Conservation (phyloP, 108 stramenopile species). For the Cyclostephanos invisitatus region DNA sequence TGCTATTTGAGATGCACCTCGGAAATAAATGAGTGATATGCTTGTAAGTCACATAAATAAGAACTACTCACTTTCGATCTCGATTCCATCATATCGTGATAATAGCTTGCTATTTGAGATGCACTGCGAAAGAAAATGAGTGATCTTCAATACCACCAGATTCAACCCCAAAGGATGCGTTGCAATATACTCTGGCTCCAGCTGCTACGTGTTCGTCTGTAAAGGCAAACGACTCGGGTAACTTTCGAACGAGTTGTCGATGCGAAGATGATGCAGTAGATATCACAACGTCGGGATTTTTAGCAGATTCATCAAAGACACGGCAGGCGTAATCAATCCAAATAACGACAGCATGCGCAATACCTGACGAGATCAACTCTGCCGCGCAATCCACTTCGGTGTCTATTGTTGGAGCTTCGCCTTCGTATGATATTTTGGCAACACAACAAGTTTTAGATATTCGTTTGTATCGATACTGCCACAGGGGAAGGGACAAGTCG, state of each 20-base stretch:
- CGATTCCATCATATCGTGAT: too few relatives aligned
- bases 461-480: constrained; percentile 61
- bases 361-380: constrained; percentile 13
- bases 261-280: constrained; percentile 39
- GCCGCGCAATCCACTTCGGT: constrained; percentile 19
- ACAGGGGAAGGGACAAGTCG: constrained; percentile 61
- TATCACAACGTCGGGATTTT: constrained; percentile 13
- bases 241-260: constrained; percentile 38
- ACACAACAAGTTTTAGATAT: constrained; percentile 53
- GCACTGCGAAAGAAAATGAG: constrained; percentile 19
- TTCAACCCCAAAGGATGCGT: constrained; percentile 29
- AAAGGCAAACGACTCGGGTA: constrained; percentile 6
- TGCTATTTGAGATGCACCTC: too few relatives aligned
- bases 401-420: constrained; percentile 15
- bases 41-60: too few relatives aligned
- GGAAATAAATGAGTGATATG: too few relatives aligned
- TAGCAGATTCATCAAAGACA: neutral
- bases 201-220: constrained; percentile 21
- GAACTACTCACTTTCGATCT: too few relatives aligned
- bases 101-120: neutral
- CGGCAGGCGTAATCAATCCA: constrained; percentile 49
- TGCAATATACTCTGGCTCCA: constrained; percentile 22
- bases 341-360: constrained; percentile 36
- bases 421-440: constrained; percentile 56
- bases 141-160: constrained; percentile 31